A percentile compares a stretch with the other conserved stretches of the same genome.
Evolutionary conservation across 2,329 filamentous ascomycete species (phyloP).

Genomic region (Pseudogymnoascus destructans): DNA sequence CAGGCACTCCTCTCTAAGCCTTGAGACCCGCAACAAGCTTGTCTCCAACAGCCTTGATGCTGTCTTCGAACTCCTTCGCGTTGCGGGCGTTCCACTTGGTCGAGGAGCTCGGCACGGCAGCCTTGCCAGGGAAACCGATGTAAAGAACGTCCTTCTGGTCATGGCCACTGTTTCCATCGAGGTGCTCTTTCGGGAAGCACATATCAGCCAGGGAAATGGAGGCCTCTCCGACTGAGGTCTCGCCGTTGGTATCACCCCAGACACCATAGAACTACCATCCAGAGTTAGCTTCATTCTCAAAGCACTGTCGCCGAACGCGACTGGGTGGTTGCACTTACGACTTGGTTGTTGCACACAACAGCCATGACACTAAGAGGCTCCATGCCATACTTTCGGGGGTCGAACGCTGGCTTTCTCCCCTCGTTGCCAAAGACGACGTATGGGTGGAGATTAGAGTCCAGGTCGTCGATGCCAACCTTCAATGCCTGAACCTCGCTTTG

Average conservation of each 20-base stretch:
- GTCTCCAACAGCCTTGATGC: conserved; percentile 3
- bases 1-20: not conserved
- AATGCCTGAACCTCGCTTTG: not conserved
- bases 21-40: conserved; percentile 6
- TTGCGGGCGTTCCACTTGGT: not conserved
- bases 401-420: not conserved
- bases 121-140: conserved; percentile 6
- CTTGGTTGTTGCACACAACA: conserved; percentile 10
- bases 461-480: conserved; percentile 14
- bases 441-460: conserved; percentile 20
- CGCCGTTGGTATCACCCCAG: conserved; percentile 10
- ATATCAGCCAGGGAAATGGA: conserved; percentile 6
- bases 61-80: not conserved
- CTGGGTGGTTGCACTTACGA: not conserved
- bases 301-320: not conserved
- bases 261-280: conserved; percentile 7
- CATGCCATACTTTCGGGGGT: not conserved
- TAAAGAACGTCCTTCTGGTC: conserved; percentile 3
- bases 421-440: conserved; percentile 22
- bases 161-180: conserved; percentile 7
- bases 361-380: conserved; percentile 9
- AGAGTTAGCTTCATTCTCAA: not conserved
- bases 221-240: conserved; percentile 6
- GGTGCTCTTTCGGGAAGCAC: not conserved
- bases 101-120: not conserved